Base-by-base conservation (phyloP, 495 filamentous ascomycete genomes). In the Astrothelium macrocarpum region DNA sequence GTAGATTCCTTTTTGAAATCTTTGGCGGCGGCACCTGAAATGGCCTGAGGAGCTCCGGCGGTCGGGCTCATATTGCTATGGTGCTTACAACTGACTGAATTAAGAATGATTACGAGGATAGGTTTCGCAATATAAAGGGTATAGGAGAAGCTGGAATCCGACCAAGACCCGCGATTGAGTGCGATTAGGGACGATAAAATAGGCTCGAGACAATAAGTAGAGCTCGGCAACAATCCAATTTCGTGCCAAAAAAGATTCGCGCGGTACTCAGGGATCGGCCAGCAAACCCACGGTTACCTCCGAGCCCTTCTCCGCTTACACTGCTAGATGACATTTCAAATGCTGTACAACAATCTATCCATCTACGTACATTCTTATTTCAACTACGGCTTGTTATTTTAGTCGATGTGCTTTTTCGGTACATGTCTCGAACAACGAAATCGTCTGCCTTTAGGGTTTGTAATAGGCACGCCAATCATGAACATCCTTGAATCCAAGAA, bases 1-100 rank as follows among this genome's bases (percentile, higher is more conserved):
- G 89, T 88, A 20, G 90, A 95, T 79, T 99, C 94, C 77, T 83
- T 94, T 84, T 95, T 89, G 68, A 82, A 80, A 73, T 82, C 82
- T 73, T 83, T 87, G 20, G 85, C 78, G 9, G 65, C 53, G 11
- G 56, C 26, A 16, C 49, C 49, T 28, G 49, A 20, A 11, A 56
- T 25, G 20, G 49, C 49, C 25, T 26, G 12, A 29, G 49, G 49
- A 56, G 49, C 2, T 56, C 49, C 49, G 9, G 25, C 20, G n/a
- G 45, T 56, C 10, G 49, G 49, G 49, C 23, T 29, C 49, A 56
- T 56, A 25, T 11, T 29, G 23, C 9, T 49, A 20, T 7, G 36
- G 7, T 39, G 16, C 7, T 7, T 39, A 39, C 36, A 5, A 39
- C 36, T 7, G 36, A 39, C 36, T 39, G 7, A 7, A 16, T 39